Evolutionary conservation across 352 stramenopile genomes (phyloP), one percentile per base, ranked within the genome.

Genomic region (Aphanomyces invadans): DNA sequence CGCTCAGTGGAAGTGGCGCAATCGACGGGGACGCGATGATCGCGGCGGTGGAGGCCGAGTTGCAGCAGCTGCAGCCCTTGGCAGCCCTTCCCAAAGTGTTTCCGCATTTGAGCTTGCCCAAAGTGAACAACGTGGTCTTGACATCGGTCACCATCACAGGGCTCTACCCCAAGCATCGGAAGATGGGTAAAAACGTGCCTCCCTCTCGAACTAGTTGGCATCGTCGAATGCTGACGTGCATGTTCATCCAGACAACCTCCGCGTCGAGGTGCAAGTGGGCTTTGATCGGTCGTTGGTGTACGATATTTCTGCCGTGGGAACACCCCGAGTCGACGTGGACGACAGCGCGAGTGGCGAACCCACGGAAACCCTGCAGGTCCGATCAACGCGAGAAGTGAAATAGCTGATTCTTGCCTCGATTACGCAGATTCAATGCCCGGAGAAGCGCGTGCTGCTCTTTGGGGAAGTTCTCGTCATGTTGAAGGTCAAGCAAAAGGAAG

Each of bases 381-480:
- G 36, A 42, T 4, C 23, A 38, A 56, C 36, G 36, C 36, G 7
- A 42, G 36, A 42, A n/a, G n/a, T n/a, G n/a, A n/a, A n/a, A n/a
- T n/a, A n/a, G n/a, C n/a, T n/a, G n/a, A n/a, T n/a, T n/a, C n/a
- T n/a, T n/a, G n/a, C n/a, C n/a, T n/a, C n/a, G n/a, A n/a, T n/a
- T n/a, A n/a, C n/a, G 19, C 21, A 64, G 55, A 52, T 64, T 25
- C n/a, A 33, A 28, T 64, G 55, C 55, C 55, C 55, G n/a, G 36
- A 49, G 7, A n/a, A 49, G 10, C 77, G 69, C 19, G 65, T 78
- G 57, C 55, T 88, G 7, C 65, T 90, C 23, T 87, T 73, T 74
- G 81, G 86, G 65, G 81, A 90, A 70, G 73, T 86, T 19, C 78
- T 76, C 52, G 71, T 90, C 46, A 53, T 71, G 44, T 66, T 90